These are phyloP conservation scores for Colletotrichum sp. DNA, from an alignment of 2,329 filamentous ascomycete genomes.

Conservation along the genomic window DNA sequence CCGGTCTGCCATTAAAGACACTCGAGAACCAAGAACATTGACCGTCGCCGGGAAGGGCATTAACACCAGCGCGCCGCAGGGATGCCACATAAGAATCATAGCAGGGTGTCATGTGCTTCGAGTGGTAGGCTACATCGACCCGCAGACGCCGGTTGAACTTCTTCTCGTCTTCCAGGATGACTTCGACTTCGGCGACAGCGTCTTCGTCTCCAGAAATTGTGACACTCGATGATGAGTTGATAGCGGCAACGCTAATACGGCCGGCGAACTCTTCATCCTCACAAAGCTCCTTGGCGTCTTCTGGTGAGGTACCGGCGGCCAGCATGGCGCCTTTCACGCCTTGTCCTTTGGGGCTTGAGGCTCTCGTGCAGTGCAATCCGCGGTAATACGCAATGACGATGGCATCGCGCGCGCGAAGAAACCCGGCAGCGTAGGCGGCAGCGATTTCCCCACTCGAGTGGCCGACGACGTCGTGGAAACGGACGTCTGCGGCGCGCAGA, in stretches of 20 bases:
- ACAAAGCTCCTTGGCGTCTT: conserved; percentile 17
- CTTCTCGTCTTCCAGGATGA: conserved; percentile 20
- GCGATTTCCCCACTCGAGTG: conserved; percentile 57
- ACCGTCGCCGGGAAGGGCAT: conserved; percentile 27
- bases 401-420: conserved; percentile 32
- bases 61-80: background rate
- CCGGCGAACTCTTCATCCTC: conserved; percentile 15
- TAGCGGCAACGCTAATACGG: conserved; percentile 25
- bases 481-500: conserved; percentile 33
- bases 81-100: background rate
- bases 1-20: background rate
- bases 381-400: conserved; percentile 28
- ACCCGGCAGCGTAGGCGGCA: conserved; percentile 53
- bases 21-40: background rate
- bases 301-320: conserved; percentile 23
- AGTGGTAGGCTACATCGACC: conserved; percentile 34
- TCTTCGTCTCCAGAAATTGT: conserved; percentile 32
- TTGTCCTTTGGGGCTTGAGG: background rate
- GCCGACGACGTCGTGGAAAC: conserved; percentile 42
- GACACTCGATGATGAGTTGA: conserved; percentile 25
- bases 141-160: conserved; percentile 24
- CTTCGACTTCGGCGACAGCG: conserved; percentile 27
- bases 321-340: conserved; percentile 27
- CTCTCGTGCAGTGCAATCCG: conserved; percentile 4
- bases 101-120: conserved; percentile 27